These are phyloP conservation scores for Chimonanthus praecox DNA, from an alignment of 164 flowering plant species.

Conservation along the genomic window DNA sequence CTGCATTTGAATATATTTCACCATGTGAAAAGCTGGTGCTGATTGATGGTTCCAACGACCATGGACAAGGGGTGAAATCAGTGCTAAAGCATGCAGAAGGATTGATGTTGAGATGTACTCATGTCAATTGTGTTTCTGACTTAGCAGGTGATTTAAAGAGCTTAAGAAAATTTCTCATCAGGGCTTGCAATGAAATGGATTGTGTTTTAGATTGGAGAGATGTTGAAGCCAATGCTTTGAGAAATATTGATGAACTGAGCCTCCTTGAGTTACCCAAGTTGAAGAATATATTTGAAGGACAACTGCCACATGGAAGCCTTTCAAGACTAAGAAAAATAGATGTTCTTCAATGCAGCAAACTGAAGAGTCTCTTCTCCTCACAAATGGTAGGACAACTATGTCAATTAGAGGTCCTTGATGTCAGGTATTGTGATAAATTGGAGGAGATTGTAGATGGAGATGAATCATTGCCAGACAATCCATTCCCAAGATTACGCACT, in stretches of 20 bases:
- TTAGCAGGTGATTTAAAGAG: neutral
- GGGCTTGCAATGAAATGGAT: neutral
- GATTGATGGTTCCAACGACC: neutral
- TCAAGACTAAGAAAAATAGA: neutral
- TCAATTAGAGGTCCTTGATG: neutral
- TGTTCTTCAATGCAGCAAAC: neutral
- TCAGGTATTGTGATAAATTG: slow-evolving; percentile 5
- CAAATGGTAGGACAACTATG: neutral
- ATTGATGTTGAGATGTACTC: neutral
- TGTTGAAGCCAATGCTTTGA: neutral
- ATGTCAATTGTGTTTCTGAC: neutral
- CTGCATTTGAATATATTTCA: neutral
- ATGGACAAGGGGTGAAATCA: neutral
- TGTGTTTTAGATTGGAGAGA: neutral
- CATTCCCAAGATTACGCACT: neutral
- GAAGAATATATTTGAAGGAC: neutral
- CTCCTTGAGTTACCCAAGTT: neutral
- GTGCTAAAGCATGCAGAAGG: neutral
- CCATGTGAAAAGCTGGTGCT: neutral
- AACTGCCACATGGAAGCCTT: neutral
- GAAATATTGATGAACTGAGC: neutral
- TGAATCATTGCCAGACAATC: neutral
- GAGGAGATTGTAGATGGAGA: neutral
- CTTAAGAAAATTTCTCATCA: slow-evolving; percentile 2
- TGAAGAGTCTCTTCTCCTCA: slow-evolving; percentile 6